These are phyloP conservation scores for Alternaria metachromatica DNA, from an alignment of 2,329 filamentous ascomycete genomes.

Conservation along the genomic window DNA sequence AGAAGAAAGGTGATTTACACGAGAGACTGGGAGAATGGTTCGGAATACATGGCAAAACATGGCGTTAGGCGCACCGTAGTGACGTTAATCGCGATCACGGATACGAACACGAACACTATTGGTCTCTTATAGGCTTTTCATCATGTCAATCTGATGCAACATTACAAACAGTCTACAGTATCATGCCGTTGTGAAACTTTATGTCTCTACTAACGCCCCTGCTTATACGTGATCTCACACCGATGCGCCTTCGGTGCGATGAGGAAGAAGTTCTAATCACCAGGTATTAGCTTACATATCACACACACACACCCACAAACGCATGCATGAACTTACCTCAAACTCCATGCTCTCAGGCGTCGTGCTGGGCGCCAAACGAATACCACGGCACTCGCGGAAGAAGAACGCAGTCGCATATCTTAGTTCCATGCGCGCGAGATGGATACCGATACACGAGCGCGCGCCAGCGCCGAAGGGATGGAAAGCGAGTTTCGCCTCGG, in stretches of 20 bases:
- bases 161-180: not conserved
- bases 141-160: not conserved
- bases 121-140: not conserved
- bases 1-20: not conserved
- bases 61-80: not conserved
- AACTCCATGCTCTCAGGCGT: conserved; percentile 53
- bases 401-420: conserved; percentile 60
- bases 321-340: conserved; percentile 20
- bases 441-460: conserved; percentile 71
- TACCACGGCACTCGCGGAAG: conserved; percentile 55
- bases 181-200: not conserved
- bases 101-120: not conserved
- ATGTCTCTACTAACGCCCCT: not conserved
- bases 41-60: not conserved
- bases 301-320: not conserved
- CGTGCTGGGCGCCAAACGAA: conserved; percentile 32
- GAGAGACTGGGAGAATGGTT: not conserved
- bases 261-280: conserved; percentile 49
- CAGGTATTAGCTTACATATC: not conserved
- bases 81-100: not conserved
- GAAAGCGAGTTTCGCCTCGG: conserved; percentile 60
- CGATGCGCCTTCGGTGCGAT: conserved; percentile 53
- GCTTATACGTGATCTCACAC: conserved; percentile 47
- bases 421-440: conserved; percentile 68
- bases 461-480: conserved; percentile 74